These are phyloP conservation scores for Leptodontidium sp. DNA, from an alignment of 2,329 filamentous ascomycete species.

Conservation along the genomic window DNA sequence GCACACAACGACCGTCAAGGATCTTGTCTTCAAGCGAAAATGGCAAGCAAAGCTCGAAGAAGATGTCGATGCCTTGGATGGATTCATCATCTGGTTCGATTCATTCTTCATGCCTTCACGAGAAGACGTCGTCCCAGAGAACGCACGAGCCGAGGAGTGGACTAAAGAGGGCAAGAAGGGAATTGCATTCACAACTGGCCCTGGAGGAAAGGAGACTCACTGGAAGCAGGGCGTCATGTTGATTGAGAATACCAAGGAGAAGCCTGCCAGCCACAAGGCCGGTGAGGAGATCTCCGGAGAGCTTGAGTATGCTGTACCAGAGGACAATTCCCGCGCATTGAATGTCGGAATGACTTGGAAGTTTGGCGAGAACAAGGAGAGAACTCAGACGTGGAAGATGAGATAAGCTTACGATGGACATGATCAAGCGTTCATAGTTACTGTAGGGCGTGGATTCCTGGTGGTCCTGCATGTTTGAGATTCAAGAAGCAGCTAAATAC, in stretches of 20 bases:
- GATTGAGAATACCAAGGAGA: slow-evolving; percentile 62
- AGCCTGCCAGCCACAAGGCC: slow-evolving; percentile 56
- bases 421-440: background rate
- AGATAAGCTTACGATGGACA: slow-evolving; percentile 30
- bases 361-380: slow-evolving; percentile 40
- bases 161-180: slow-evolving; percentile 62
- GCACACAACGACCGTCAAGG: slow-evolving; percentile 73
- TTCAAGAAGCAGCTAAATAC: background rate
- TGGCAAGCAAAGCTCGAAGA: slow-evolving; percentile 70
- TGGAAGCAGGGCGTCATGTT: slow-evolving; percentile 88
- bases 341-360: slow-evolving; percentile 71
- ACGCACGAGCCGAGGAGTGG: slow-evolving; percentile 70
- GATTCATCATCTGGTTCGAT: slow-evolving; percentile 93
- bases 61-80: slow-evolving; percentile 77
- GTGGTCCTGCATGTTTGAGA: background rate
- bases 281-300: slow-evolving; percentile 69
- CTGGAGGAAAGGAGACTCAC: slow-evolving; percentile 79
- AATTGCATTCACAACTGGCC: slow-evolving; percentile 89
- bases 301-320: slow-evolving; percentile 74
- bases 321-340: slow-evolving; percentile 74
- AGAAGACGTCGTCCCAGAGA: slow-evolving; percentile 55
- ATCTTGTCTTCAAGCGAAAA: slow-evolving; percentile 77
- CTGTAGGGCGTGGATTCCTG: background rate
- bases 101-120: slow-evolving; percentile 81
- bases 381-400: slow-evolving; percentile 47